phyloP scores from a whole-genome alignment of 352 stramenopile species.

The Ophiocytium majus region DNA sequence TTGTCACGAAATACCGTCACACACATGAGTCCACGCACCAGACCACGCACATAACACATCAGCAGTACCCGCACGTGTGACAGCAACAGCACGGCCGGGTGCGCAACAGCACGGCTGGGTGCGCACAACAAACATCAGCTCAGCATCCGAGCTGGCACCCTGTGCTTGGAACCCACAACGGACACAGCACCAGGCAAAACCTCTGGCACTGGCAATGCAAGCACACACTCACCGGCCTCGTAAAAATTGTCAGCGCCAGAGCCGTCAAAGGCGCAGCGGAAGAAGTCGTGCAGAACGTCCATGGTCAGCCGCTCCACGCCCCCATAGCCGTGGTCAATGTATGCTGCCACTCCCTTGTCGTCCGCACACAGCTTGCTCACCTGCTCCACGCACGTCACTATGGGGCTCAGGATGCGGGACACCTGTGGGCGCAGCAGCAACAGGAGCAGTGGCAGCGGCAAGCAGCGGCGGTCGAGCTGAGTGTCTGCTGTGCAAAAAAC shows the following conservation, averaged over 20 bases:
- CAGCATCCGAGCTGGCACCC: too few relatives aligned
- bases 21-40: too few relatives aligned
- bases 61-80: too few relatives aligned
- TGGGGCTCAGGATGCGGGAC: slow-evolving; percentile 66
- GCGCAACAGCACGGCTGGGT: too few relatives aligned
- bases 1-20: too few relatives aligned
- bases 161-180: slow-evolving; percentile 77
- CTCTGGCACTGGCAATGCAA: background rate
- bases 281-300: slow-evolving; percentile 91
- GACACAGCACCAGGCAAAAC: slow-evolving; percentile 4
- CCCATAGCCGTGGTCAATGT: slow-evolving; percentile 71
- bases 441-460: too few relatives aligned
- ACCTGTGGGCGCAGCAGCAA: too few relatives aligned
- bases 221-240: slow-evolving; percentile 36
- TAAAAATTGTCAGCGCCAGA: slow-evolving; percentile 64
- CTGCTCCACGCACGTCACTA: slow-evolving; percentile 68
- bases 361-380: slow-evolving; percentile 54
- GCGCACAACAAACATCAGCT: too few relatives aligned
- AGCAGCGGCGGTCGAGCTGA: too few relatives aligned
- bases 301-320: slow-evolving; percentile 73
- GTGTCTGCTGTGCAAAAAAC: too few relatives aligned
- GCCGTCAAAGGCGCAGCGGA: slow-evolving; percentile 90
- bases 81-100: too few relatives aligned
- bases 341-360: slow-evolving; percentile 34
- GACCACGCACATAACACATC: too few relatives aligned